phyloP scores from a whole-genome alignment of 2,329 filamentous ascomycete genomes.

The Trichoderma aggressivum region DNA sequence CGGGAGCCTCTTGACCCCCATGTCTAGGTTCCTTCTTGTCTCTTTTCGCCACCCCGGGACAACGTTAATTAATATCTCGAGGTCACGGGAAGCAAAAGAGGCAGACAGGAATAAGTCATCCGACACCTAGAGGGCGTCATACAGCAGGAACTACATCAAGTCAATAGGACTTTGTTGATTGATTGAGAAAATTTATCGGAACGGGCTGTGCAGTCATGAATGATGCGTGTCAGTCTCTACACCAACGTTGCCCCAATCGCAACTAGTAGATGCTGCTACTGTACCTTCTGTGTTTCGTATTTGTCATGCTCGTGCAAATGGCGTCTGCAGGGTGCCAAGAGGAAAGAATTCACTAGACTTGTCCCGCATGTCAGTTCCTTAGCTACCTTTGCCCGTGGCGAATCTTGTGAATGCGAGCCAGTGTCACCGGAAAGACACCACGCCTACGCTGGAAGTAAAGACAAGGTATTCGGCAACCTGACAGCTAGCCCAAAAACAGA shows the following conservation, averaged over 20 bases:
- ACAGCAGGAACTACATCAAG: neutral
- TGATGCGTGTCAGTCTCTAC: neutral
- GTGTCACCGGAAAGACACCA: neutral
- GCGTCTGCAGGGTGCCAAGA: neutral
- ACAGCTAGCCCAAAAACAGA: neutral
- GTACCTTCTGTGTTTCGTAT: neutral
- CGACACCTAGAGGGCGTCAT: constrained; percentile 1
- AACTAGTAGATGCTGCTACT: neutral
- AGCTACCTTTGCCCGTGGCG: neutral
- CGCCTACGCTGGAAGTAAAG: neutral
- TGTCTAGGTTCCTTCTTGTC: neutral
- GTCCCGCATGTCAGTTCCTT: neutral
- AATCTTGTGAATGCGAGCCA: neutral
- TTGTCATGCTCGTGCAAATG: neutral
- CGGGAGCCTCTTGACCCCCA: neutral
- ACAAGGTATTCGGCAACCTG: neutral
- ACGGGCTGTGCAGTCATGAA: neutral
- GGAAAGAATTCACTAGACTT: neutral
- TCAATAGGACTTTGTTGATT: neutral
- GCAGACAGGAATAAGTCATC: neutral
- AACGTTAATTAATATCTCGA: neutral
- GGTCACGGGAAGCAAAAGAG: neutral
- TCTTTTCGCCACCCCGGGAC: constrained; percentile 1
- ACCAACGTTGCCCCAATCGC: neutral
- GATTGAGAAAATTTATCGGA: neutral